Evolutionary conservation across 2,329 filamentous ascomycete species (phyloP).

Genomic region (Neonectria magnoliae): DNA sequence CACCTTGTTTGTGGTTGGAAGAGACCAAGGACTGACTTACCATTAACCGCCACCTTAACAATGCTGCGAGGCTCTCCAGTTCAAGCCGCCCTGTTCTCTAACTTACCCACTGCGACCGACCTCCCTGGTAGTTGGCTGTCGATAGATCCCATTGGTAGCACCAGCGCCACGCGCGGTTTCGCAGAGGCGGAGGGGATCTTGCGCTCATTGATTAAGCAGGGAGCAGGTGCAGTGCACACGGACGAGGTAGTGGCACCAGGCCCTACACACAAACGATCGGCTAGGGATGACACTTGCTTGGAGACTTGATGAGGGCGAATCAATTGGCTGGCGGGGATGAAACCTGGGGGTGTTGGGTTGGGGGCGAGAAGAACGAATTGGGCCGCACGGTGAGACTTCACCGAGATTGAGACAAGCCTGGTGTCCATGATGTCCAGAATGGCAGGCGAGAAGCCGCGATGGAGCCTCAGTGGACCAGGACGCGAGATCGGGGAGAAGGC

Average conservation of each 20-base stretch:
- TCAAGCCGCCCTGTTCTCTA: conserved; percentile 1
- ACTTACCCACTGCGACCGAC: background rate
- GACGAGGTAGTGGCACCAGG: conserved; percentile 11
- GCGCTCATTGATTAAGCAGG: conserved; percentile 9
- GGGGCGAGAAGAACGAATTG: background rate
- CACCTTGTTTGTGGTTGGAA: background rate
- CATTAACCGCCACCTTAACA: background rate
- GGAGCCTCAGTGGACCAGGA: conserved; percentile 19
- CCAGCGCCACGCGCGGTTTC: conserved; percentile 1
- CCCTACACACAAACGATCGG: conserved; percentile 12
- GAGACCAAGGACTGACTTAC: background rate
- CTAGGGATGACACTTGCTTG: conserved; percentile 11
- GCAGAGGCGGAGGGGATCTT: conserved; percentile 9
- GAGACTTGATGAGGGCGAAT: background rate
- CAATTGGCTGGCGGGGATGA: conserved; percentile 3
- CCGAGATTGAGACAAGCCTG: conserved; percentile 20
- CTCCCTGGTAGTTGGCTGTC: conserved; percentile 3
- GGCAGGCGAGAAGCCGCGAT: conserved; percentile 30
- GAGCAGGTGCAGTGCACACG: conserved; percentile 7
- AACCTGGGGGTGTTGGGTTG: background rate
- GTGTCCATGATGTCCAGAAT: conserved; percentile 13
- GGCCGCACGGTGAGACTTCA: conserved; percentile 4
- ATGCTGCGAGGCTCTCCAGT: background rate
- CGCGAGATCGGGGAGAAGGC: background rate
- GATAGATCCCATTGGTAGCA: background rate